Conservation (phyloP, 2,329 filamentous ascomycete species). For the Colletotrichum navitas region DNA sequence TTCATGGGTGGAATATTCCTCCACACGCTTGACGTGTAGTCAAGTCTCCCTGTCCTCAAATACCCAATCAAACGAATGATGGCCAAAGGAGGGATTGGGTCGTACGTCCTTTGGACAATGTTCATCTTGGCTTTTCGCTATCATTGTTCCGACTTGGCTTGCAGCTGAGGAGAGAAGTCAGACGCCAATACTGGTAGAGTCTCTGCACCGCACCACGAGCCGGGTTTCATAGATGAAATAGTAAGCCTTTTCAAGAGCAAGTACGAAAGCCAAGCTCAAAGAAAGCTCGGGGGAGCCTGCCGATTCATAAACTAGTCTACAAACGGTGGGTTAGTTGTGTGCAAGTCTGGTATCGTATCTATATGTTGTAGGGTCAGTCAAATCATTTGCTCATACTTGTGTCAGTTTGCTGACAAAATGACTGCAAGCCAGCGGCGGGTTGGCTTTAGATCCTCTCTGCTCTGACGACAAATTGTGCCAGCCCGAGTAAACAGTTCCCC, state of each 20-base stretch:
- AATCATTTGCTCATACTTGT: background rate
- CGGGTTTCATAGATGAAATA: background rate
- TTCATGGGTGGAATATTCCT: background rate
- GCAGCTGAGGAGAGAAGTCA: constrained; percentile 4
- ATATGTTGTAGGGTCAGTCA: background rate
- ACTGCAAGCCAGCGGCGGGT: background rate
- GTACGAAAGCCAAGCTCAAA: background rate
- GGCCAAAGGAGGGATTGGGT: background rate
- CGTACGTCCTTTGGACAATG: background rate
- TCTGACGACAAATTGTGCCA: background rate
- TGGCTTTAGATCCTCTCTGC: background rate
- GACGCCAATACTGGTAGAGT: background rate
- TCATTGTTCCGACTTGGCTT: constrained; percentile 23
- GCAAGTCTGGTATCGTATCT: background rate
- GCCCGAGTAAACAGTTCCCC: background rate
- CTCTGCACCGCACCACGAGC: background rate
- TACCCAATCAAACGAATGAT: background rate
- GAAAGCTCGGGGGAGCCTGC: background rate
- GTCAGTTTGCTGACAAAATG: background rate
- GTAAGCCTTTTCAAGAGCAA: background rate
- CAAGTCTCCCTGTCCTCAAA: background rate
- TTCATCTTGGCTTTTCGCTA: constrained; percentile 24
- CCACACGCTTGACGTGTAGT: background rate
- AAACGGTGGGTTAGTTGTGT: background rate
- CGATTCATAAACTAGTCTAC: background rate